Percentiles rank a stretch among this genome's conserved stretches.
phyloP scores from a whole-genome alignment of 73 alveolate genomes.

The Effrenium voratum region DNA sequence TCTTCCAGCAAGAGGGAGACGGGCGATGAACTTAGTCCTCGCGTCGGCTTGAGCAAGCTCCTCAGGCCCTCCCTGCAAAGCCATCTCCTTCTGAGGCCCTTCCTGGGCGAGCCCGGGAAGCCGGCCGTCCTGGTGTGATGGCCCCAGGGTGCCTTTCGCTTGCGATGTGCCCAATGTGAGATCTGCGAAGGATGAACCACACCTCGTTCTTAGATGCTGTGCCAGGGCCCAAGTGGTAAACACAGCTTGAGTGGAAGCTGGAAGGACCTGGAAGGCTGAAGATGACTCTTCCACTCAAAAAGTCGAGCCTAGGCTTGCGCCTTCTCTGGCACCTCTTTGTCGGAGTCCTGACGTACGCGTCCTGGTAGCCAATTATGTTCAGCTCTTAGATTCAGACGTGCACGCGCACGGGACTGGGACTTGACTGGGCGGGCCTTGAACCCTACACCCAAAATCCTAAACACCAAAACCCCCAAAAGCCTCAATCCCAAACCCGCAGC shows the following conservation, averaged over 20 bases:
- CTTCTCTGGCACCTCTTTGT: slow-evolving; percentile 51
- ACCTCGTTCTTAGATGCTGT: slow-evolving; percentile 41
- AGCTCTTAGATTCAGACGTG: neutral
- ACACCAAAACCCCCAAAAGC: too few species aligned
- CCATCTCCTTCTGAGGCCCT: neutral
- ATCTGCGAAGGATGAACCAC: slow-evolving; percentile 50
- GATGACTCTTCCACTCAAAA: neutral
- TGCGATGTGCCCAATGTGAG: neutral
- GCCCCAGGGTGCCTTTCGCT: neutral
- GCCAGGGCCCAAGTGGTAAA: neutral
- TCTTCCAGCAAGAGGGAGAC: neutral
- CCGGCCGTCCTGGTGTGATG: slow-evolving; percentile 49
- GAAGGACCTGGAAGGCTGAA: neutral
- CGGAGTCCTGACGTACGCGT: slow-evolving; percentile 76
- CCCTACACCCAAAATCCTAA: too few species aligned
- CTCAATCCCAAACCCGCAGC: too few species aligned
- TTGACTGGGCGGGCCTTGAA: too few species aligned
- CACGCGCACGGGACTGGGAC: too few species aligned
- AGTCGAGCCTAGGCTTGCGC: slow-evolving; percentile 15
- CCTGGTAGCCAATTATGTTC: slow-evolving; percentile 53
- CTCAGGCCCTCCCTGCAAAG: neutral
- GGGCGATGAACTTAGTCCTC: neutral
- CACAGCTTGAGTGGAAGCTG: neutral
- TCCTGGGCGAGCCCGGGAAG: slow-evolving; percentile 25
- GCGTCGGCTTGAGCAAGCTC: neutral